Evolutionary conservation across 768 basidiomycete species (phyloP), one percentile per base, ranked within the genome.

Genomic region (Russula sp.): DNA sequence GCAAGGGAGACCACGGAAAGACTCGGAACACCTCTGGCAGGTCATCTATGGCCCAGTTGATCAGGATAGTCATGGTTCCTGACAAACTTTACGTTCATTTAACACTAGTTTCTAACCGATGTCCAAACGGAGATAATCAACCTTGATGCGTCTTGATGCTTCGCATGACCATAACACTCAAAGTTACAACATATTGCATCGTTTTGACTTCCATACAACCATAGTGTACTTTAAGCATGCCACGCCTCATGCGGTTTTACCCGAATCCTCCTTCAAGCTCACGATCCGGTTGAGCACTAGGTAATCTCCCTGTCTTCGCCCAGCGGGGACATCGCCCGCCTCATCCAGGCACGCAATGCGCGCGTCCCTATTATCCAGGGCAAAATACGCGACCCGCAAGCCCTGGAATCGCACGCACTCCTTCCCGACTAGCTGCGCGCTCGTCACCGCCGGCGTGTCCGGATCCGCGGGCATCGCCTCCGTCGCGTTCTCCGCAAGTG

Each of bases 391-490:
- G 53, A 98, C 87, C 11, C 97, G 86, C 72, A 98, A 80, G 9
- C 94, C 97, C 76, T 99, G 97, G 86, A 99, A 98, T 44, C 97
- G 83, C 61, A 98, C 83, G 72, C 89, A 92, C 75, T 98, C 97
- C 74, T 89, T 89, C 30, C 90, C 96, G 51, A 92, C 83, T 46
- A 96, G 80, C 74, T 92, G 90, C 60, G 86, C 88, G 57, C 81
- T 85, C 7, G 87, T 90, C 24, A 88, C 86, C 55, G 83, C 81
- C 1, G 91, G 93, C 30, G 85, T 90, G 60, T 81, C 82, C 40
- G 81, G 81, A 40, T 77, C 73, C 40, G 73, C 72, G 4, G 71
- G 74, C 20, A 73, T 63, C 13, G 73, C 75, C 42, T 72, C 73
- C 38, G 73, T 73, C 69, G 68, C 71, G 22, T 76, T 82, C 30